phyloP scores from a whole-genome alignment of 2,329 filamentous ascomycete genomes.

The Phyllachora maydis region DNA sequence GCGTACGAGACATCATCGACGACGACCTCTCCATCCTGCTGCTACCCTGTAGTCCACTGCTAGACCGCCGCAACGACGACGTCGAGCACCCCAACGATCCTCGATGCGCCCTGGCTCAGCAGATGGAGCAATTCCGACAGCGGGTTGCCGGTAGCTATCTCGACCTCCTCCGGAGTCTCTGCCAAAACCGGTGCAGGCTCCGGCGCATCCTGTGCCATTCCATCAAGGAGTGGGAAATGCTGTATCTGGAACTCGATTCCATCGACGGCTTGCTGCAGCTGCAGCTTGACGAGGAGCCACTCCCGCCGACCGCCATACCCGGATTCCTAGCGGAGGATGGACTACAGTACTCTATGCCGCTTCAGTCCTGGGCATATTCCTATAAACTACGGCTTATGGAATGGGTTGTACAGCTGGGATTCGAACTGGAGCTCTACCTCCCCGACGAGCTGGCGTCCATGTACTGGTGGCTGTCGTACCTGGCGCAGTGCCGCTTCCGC shows the following conservation, averaged over 20 bases:
- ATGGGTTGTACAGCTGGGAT: slow-evolving; percentile 75
- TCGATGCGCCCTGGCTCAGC: slow-evolving; percentile 48
- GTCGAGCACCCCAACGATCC: slow-evolving; percentile 56
- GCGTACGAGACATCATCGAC: slow-evolving; percentile 56
- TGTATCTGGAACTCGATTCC: slow-evolving; percentile 67
- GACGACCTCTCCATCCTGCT: slow-evolving; percentile 64
- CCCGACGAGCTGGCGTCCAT: slow-evolving; percentile 67
- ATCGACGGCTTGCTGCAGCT: slow-evolving; percentile 47
- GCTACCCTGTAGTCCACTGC: slow-evolving; percentile 47
- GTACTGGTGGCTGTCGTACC: slow-evolving; percentile 75
- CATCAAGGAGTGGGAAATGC: slow-evolving; percentile 61
- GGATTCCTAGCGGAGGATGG: slow-evolving; percentile 28
- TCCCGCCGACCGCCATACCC: slow-evolving; percentile 18
- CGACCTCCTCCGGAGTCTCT: slow-evolving; percentile 65
- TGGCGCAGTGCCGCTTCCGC: slow-evolving; percentile 45
- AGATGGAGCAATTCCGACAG: slow-evolving; percentile 50
- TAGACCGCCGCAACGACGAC: slow-evolving; percentile 56
- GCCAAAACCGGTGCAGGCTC: slow-evolving; percentile 77
- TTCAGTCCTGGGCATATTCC: slow-evolving; percentile 77
- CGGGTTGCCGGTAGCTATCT: slow-evolving; percentile 51
- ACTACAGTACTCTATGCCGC: slow-evolving; percentile 43
- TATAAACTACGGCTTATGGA: slow-evolving; percentile 83
- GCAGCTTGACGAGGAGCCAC: slow-evolving; percentile 37
- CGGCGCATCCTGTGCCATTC: slow-evolving; percentile 78
- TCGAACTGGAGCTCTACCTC: slow-evolving; percentile 82